phyloP scores from a whole-genome alignment of 495 filamentous ascomycete species.

The Bacidia gigantensis region DNA sequence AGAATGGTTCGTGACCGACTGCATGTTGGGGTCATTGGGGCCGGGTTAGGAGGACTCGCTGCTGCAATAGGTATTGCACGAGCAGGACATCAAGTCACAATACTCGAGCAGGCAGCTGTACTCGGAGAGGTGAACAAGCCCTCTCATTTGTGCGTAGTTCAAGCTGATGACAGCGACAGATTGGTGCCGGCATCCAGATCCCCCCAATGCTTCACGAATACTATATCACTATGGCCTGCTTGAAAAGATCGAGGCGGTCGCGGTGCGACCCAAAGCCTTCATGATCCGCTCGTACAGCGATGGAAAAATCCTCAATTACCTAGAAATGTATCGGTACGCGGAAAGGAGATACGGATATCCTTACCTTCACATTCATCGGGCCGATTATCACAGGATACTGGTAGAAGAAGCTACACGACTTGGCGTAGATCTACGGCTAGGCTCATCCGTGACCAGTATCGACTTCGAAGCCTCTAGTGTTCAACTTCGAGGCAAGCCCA shows the following conservation, averaged over 20 bases:
- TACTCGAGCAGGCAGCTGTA: conserved; percentile 32
- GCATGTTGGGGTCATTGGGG: conserved; percentile 34
- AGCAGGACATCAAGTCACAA: conserved; percentile 31
- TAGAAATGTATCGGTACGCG: conserved; percentile 21
- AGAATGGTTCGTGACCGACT: conserved; percentile 13
- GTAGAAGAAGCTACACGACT: conserved; percentile 37
- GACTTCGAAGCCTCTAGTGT: conserved; percentile 30
- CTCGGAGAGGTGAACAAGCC: conserved; percentile 30
- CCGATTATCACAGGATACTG: conserved; percentile 41
- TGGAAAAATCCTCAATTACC: conserved; percentile 38
- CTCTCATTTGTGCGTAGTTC: background rate
- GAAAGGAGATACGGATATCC: conserved; percentile 29
- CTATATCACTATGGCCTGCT: conserved; percentile 39
- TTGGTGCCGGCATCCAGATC: conserved; percentile 47
- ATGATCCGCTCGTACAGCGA: conserved; percentile 46
- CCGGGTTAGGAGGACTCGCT: conserved; percentile 37
- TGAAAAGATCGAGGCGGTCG: conserved; percentile 29
- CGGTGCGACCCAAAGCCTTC: conserved; percentile 38
- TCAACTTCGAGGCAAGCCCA: conserved; percentile 22
- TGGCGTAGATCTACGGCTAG: conserved; percentile 36
- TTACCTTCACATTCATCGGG: conserved; percentile 38
- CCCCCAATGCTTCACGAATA: conserved; percentile 39
- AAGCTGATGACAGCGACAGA: conserved; percentile 14
- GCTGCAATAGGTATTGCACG: conserved; percentile 33
- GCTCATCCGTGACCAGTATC: conserved; percentile 30